Evolutionary conservation across 768 basidiomycete species (phyloP).

Genomic region (Lyophyllum atratum): DNA sequence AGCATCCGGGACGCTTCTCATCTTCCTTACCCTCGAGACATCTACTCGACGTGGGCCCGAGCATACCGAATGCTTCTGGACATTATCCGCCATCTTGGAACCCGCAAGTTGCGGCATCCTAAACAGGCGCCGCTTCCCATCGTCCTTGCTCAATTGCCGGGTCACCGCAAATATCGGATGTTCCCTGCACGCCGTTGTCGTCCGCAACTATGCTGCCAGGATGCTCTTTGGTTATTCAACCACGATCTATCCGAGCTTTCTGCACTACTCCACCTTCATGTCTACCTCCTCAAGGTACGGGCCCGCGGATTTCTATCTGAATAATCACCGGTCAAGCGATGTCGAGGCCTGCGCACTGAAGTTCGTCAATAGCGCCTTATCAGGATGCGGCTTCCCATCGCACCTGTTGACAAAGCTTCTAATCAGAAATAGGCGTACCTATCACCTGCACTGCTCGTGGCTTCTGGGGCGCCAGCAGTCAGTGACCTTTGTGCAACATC

Average conservation of each 20-base stretch:
- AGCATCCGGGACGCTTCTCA: not conserved
- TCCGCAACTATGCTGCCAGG: not conserved
- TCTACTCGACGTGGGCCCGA: not conserved
- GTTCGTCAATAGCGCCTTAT: not conserved
- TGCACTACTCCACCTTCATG: not conserved
- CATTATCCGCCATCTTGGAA: not conserved
- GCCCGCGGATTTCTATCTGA: not conserved
- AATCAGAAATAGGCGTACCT: not conserved
- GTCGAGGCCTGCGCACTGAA: not conserved
- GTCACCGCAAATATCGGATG: not conserved
- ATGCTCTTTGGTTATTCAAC: not conserved
- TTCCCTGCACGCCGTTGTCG: not conserved
- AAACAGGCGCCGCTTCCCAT: not conserved
- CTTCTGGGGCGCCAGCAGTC: not conserved
- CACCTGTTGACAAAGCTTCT: not conserved
- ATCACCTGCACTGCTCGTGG: not conserved
- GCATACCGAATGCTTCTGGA: not conserved
- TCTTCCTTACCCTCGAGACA: not conserved
- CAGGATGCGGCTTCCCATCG: not conserved
- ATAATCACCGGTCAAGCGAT: not conserved
- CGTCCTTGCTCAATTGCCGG: not conserved
- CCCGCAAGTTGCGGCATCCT: not conserved
- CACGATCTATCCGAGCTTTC: not conserved
- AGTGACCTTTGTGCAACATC: not conserved
- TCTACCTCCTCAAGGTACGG: too few relatives aligned